These are phyloP conservation scores for Nicotiana rustica DNA, from an alignment of 305 asterid genomes.

Conservation along the genomic window DNA sequence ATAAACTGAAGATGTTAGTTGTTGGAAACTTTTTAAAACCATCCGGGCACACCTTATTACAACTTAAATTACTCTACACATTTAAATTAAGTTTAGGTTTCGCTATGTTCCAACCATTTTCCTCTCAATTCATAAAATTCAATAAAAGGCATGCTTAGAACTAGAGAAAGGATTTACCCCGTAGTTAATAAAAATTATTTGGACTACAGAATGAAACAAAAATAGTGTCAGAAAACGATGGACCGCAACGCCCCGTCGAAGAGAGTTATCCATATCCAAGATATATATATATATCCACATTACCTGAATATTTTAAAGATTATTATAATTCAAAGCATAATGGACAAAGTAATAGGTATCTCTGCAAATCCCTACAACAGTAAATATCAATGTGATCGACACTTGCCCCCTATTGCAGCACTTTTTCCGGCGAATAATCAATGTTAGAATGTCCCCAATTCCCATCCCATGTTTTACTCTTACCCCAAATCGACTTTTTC, in stretches of 20 bases:
- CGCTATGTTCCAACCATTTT: neutral
- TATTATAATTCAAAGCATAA: neutral
- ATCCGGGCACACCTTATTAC: neutral
- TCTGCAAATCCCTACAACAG: neutral
- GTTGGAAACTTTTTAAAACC: no score
- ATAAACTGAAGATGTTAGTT: no score
- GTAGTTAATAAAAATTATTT: neutral
- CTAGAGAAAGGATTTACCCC: neutral
- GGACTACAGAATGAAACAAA: neutral
- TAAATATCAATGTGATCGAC: constrained; percentile 2
- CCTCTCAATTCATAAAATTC: neutral
- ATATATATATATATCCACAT: neutral
- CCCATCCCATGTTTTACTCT: neutral
- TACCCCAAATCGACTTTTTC: neutral
- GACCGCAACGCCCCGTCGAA: neutral
- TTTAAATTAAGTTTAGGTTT: neutral
- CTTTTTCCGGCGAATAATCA: neutral
- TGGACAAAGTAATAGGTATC: neutral
- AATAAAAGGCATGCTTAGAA: neutral
- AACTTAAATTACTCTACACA: neutral
- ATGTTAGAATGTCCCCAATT: neutral
- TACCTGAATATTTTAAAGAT: neutral
- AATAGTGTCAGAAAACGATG: neutral
- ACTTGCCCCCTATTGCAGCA: neutral
- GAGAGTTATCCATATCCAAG: constrained; percentile 23